Base-by-base conservation (phyloP, 371 early-diverging fungal genomes). In the Chytridiales sp. region DNA sequence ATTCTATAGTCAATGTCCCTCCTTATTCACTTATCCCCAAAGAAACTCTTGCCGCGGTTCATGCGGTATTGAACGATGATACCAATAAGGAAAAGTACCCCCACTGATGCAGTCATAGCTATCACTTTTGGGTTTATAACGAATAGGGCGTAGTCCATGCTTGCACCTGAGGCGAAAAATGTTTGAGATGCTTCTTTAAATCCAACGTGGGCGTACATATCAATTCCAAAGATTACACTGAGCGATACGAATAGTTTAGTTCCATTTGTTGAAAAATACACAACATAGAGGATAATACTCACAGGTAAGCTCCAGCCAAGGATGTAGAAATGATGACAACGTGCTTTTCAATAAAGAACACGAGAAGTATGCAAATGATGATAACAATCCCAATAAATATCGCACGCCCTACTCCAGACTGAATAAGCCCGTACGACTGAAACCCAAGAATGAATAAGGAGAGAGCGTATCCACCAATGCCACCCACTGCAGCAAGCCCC, bases 381-480 rank as follows among this genome's bases (percentile, higher is more conserved):
- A 76, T 67, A 32, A 83, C 40, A 1, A 78, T 81, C 4, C 74
- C 76, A 26, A 93, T 67, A 22, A 92, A 80, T 22, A 87, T 76
- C 24, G 83, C 79, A 19, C 87, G 79, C 30, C 87, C 91, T 21
- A 69, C 67, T 17, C 71, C 62, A 0, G 77, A 69, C 2, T 76
- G 64, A 42, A 91, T 84, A 4, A 85, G 31, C 0, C 86, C 80
- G 46, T 77, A 77, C 11, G 70, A 56, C 48, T 75, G 77, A 75
- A 76, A 86, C 1, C 81, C 75, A 35, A 92, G 76, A 5, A 90
- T 76, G 67, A 73, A 76, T 13, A 72, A 29, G 8, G 67, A 57
- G 19, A 72, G 49, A 43, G 60, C n/a, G 43, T 67, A 61, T 2
- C 74, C 70, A 26, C 68, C 71, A n/a, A 62, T 15, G 22, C 51